These are phyloP conservation scores for Lactarius evosmus DNA, from an alignment of 768 basidiomycete genomes.

Conservation along the genomic window DNA sequence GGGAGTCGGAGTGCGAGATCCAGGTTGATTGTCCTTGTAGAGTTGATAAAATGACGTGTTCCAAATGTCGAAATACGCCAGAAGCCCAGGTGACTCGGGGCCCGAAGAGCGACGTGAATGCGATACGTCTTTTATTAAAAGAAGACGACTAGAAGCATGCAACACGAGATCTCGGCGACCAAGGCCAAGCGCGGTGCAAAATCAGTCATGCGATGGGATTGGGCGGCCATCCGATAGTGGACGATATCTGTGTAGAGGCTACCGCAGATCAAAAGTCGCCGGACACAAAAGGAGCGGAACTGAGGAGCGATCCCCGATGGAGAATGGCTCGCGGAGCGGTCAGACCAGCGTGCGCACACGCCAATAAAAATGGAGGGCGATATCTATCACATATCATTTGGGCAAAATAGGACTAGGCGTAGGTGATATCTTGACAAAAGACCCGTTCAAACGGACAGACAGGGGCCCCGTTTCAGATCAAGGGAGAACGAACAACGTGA, in stretches of 20 bases:
- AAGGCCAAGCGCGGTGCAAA: neutral
- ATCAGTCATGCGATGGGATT: neutral
- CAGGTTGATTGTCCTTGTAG: constrained; percentile 8
- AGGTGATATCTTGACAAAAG: constrained; percentile 1
- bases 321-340: constrained; percentile 15
- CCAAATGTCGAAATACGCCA: constrained; percentile 12
- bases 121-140: constrained; percentile 16
- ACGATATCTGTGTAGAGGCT: constrained; percentile 1
- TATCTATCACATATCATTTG: constrained; percentile 6
- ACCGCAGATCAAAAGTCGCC: constrained; percentile 22
- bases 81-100: constrained; percentile 7
- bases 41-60: constrained; percentile 5
- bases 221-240: neutral
- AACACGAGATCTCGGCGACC: constrained; percentile 2
- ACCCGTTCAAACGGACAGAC: neutral
- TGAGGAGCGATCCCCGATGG: constrained; percentile 9
- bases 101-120: constrained; percentile 1
- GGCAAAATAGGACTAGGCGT: constrained; percentile 4
- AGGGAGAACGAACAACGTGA: neutral
- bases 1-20: neutral
- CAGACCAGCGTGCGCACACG: constrained; percentile 1
- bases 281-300: neutral
- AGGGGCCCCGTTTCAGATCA: constrained; percentile 8
- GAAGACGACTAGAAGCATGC: constrained; percentile 18
- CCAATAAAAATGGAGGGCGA: neutral